phyloP scores from a whole-genome alignment of 306 rosid species.

The Astragalus glycyphyllos region DNA sequence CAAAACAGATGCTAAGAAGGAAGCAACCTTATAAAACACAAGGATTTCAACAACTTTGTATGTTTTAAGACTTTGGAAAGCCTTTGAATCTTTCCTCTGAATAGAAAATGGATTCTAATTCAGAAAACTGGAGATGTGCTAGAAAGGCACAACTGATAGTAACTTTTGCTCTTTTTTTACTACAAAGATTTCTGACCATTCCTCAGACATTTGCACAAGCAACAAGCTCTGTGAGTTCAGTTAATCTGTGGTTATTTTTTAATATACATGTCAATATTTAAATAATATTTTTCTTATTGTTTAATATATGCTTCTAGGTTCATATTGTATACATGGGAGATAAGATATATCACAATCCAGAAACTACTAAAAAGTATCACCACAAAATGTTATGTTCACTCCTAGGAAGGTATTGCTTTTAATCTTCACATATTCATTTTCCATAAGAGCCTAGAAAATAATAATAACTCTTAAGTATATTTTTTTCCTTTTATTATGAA shows the following conservation, averaged over 20 bases:
- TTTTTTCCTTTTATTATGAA: slow-evolving; percentile 48
- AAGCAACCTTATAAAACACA: slow-evolving; percentile 37
- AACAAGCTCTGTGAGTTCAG: slow-evolving; percentile 57
- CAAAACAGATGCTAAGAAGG: not conserved
- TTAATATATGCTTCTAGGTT: slow-evolving; percentile 53
- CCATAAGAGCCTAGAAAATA: slow-evolving; percentile 5
- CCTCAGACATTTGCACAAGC: slow-evolving; percentile 50
- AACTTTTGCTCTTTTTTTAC: slow-evolving; percentile 51
- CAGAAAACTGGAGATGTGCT: slow-evolving; percentile 51
- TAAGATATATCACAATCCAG: slow-evolving; percentile 55
- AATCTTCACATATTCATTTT: slow-evolving; percentile 26
- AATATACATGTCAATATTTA: slow-evolving; percentile 24
- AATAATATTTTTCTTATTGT: not conserved
- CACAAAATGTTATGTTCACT: slow-evolving; percentile 61
- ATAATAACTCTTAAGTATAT: slow-evolving; percentile 26
- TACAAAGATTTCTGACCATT: slow-evolving; percentile 49
- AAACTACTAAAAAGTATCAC: slow-evolving; percentile 55
- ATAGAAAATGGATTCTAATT: slow-evolving; percentile 49
- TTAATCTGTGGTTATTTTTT: slow-evolving; percentile 29
- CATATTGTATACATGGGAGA: slow-evolving; percentile 80
- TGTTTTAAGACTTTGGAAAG: slow-evolving; percentile 35
- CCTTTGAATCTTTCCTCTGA: slow-evolving; percentile 31
- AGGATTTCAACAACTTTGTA: slow-evolving; percentile 24
- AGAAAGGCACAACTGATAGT: slow-evolving; percentile 49
- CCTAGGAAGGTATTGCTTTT: slow-evolving; percentile 67